Base-by-base conservation (phyloP, 2,329 filamentous ascomycete species). In the Exophiala sideris region DNA sequence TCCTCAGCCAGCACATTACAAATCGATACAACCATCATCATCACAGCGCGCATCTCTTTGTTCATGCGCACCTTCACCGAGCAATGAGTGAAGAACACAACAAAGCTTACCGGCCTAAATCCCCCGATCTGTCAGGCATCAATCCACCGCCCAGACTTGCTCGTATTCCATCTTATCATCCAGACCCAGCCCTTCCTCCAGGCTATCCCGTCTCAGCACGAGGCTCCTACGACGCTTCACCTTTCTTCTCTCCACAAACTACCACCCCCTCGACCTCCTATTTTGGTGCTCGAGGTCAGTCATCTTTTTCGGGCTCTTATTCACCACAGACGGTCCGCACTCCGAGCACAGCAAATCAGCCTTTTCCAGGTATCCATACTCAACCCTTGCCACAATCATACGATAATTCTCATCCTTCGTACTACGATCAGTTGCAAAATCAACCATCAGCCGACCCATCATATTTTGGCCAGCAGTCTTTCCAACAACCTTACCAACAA, bases 71-170 rank as follows among this genome's bases (percentile, higher is more conserved):
- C 16, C 40, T 20, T 40, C 18, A 35, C 49, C 45, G 35, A 52
- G 42, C 48, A 66, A 66, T 65, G 57, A 58, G 40, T 57, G 54
- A 61, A 49, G 51, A 61, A 50, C 46, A 59, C 42, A 51, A 63
- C 39, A 44, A 20, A 24, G 56, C 61, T 29, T 77, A 77, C 67
- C 70, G 73, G 63, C 75, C 75, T 58, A 70, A 70, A 65, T 77
- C 75, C 41, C 76, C 76, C 63, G 74, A 78, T 62, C 72, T 82
- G 62, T 79, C 79, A 57, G 73, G 71, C 65, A 73, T 76, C 54
- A 65, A 72, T 67, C 66, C 54, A 58, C 65, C 64, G 53, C 71
- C 59, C 69, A 71, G 61, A 52, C 66, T 45, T 67, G 67, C 36
- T 33, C 58, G 62, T 21, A 53, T 64, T 52, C 67, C 70, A 61